Conservation (phyloP, 1,139 yeast genomes). For the Arxiozyma slooffiae region DNA sequence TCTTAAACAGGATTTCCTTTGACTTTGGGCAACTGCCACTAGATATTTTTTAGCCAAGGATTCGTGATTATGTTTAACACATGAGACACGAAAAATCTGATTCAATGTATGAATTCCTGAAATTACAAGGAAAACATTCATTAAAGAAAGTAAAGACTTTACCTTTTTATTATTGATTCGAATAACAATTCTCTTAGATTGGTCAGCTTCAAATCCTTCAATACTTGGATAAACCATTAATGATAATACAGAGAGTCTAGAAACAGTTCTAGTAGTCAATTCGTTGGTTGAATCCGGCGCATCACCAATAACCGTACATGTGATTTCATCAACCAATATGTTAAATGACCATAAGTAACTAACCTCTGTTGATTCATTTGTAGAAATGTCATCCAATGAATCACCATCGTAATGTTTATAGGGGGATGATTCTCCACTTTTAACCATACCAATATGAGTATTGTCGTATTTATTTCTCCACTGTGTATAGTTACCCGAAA, state of each 20-base stretch:
- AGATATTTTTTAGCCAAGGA: slow-evolving; percentile 27
- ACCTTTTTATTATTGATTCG: slow-evolving; percentile 31
- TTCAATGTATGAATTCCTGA: slow-evolving; percentile 47
- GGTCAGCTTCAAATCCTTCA: slow-evolving; percentile 16
- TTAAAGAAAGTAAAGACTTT: slow-evolving; percentile 37
- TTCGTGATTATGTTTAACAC: slow-evolving; percentile 23
- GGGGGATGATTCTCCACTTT: slow-evolving; percentile 11
- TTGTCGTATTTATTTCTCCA: slow-evolving; percentile 20
- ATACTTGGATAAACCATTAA: slow-evolving; percentile 26
- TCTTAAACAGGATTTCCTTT: slow-evolving; percentile 14
- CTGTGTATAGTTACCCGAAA: slow-evolving; percentile 22
- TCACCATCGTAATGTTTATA: slow-evolving; percentile 23
- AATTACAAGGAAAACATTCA: slow-evolving; percentile 42
- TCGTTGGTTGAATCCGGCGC: slow-evolving; percentile 23
- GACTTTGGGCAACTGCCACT: slow-evolving; percentile 15
- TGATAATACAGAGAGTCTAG: slow-evolving; percentile 22
- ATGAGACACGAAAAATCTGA: slow-evolving; percentile 33
- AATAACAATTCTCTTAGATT: slow-evolving; percentile 29
- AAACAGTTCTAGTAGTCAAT: slow-evolving; percentile 28
- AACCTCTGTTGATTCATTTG: slow-evolving; percentile 21
- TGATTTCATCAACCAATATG: slow-evolving; percentile 17
- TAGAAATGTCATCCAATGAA: slow-evolving; percentile 30
- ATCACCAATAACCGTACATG: slow-evolving; percentile 29
- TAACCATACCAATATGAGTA: slow-evolving; percentile 16
- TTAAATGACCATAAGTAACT: slow-evolving; percentile 23